These are phyloP conservation scores for Kwoniella newhampshirensis DNA, from an alignment of 768 basidiomycete genomes.

Conservation along the genomic window DNA sequence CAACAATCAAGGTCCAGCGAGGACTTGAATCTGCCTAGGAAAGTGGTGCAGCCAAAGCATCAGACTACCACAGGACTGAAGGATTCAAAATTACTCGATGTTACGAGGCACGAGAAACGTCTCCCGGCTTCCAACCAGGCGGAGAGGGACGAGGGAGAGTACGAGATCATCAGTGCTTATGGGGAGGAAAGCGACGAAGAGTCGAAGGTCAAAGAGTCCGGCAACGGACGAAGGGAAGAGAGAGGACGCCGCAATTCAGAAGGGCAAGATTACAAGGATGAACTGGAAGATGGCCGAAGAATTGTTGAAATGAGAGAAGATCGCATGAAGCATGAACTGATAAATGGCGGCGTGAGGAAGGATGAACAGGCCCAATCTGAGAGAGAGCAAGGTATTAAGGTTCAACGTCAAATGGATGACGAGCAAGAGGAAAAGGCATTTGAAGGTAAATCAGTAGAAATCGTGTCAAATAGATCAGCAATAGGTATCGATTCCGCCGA, in stretches of 20 bases:
- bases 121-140: not conserved
- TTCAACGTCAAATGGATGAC: too few species aligned
- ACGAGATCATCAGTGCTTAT: slow-evolving; percentile 15
- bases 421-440: too few species aligned
- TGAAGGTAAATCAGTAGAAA: too few species aligned
- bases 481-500: too few species aligned
- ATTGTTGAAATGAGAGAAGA: not conserved
- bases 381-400: too few species aligned
- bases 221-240: not conserved
- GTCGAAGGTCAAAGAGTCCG: not conserved
- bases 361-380: too few species aligned
- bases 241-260: not conserved
- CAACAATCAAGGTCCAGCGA: not conserved
- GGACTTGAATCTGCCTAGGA: not conserved
- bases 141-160: slow-evolving; percentile 9
- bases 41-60: too few species aligned
- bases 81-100: too few species aligned
- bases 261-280: not conserved
- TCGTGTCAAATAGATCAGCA: too few species aligned
- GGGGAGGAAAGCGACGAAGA: not conserved
- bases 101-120: not conserved
- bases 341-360: not conserved
- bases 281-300: not conserved
- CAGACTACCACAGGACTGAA: too few species aligned
- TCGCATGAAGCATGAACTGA: not conserved